Percentiles rank a stretch among this genome's conserved stretches.
Conservation (phyloP, 345 rosid genomes). For the Turritis glabra region DNA sequence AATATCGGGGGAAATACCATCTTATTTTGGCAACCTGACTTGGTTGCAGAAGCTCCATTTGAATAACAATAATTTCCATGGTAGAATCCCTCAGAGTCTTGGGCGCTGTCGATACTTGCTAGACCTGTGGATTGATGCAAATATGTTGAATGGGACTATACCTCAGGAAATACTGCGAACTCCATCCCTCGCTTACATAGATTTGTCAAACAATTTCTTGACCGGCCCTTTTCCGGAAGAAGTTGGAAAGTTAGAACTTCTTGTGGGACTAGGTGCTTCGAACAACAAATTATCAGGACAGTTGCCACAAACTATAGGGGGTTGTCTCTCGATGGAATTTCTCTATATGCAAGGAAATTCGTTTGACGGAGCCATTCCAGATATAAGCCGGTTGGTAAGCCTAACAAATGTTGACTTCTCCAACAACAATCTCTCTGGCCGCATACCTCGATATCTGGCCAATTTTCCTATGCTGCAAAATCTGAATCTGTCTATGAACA, state of each 20-base stretch:
- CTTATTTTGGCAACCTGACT: constrained; percentile 47
- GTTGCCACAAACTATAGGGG: constrained; percentile 24
- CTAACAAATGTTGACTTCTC: constrained; percentile 30
- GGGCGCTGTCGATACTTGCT: constrained; percentile 35
- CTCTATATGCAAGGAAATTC: constrained; percentile 37
- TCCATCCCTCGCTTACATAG: constrained; percentile 22
- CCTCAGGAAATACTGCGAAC: constrained; percentile 24
- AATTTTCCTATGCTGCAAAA: neutral
- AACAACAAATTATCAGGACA: constrained; percentile 30
- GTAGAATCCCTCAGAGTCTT: constrained; percentile 46
- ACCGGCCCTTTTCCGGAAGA: constrained; percentile 23
- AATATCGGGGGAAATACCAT: constrained; percentile 45
- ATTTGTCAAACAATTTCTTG: constrained; percentile 32
- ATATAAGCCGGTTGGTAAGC: constrained; percentile 32
- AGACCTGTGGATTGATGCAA: constrained; percentile 34
- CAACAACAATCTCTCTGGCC: constrained; percentile 37
- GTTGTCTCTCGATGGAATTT: constrained; percentile 30
- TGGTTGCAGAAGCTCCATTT: constrained; percentile 34
- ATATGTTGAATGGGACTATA: constrained; percentile 33
- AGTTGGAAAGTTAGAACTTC: constrained; percentile 32
- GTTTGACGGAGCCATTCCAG: constrained; percentile 36
- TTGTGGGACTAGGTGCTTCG: constrained; percentile 18
- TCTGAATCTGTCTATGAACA: constrained; percentile 36
- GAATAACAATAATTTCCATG: constrained; percentile 36
- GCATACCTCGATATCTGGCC: constrained; percentile 30